Percentiles rank a stretch among this genome's conserved stretches.
Conservation (phyloP, 805 yeast genomes). For the Wickerhamiella siamensis region DNA sequence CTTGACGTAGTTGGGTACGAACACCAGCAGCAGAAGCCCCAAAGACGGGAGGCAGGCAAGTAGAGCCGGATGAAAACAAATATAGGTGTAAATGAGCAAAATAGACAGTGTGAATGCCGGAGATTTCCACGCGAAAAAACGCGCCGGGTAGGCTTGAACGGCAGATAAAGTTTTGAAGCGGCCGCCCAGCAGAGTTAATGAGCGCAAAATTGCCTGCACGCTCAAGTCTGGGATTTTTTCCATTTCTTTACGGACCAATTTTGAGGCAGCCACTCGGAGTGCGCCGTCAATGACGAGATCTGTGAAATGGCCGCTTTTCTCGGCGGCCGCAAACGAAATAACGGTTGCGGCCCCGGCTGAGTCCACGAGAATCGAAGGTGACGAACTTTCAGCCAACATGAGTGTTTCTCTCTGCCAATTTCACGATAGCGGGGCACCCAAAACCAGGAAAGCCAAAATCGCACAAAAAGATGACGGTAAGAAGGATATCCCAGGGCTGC, state of each 20-base stretch:
- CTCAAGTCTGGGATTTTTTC: constrained; percentile 13
- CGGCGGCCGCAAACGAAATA: too few species aligned
- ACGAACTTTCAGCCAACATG: too few species aligned
- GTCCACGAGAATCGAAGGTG: too few species aligned
- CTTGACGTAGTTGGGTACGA: constrained; percentile 51
- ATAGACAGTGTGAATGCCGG: constrained; percentile 55
- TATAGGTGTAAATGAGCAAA: constrained; percentile 45
- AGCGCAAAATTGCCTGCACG: constrained; percentile 9
- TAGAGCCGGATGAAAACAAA: constrained; percentile 59
- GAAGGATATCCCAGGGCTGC: too few species aligned
- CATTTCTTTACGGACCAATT: constrained; percentile 4
- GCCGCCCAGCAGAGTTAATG: constrained; percentile 10
- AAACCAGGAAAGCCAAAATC: too few species aligned
- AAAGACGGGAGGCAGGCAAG: constrained; percentile 50
- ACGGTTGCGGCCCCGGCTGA: too few species aligned
- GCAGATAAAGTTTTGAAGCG: constrained; percentile 29
- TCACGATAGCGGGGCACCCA: too few species aligned
- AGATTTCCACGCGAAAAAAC: constrained; percentile 57
- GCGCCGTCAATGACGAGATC: constrained; percentile 6
- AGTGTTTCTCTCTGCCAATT: too few species aligned
- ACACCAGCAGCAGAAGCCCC: constrained; percentile 38
- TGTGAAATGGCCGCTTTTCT: not conserved
- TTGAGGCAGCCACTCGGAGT: constrained; percentile 6
- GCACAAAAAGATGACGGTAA: too few species aligned
- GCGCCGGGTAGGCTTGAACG: constrained; percentile 45